Evolutionary conservation across 2,329 filamentous ascomycete species (phyloP), one percentile per base, ranked within the genome.

Genomic region (Capronia epimyces): DNA sequence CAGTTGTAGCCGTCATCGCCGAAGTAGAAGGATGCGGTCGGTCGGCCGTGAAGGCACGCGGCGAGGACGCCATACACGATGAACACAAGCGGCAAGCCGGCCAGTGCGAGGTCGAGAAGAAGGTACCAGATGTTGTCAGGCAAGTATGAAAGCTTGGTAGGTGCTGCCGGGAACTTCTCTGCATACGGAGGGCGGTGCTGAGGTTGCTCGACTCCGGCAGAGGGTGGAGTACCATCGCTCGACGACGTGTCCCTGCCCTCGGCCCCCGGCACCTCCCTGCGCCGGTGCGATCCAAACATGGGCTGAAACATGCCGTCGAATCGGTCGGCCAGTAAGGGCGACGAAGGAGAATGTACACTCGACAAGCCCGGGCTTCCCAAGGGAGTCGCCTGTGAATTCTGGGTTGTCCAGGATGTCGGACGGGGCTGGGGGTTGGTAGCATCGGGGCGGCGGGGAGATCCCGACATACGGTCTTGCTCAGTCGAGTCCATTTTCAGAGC

Each of bases 11-110:
- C 29, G 21, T 34, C 43, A 15, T 45, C 43, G 16, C 43, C 43
- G 15, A 45, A 45, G 22, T 45, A 45, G 22, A 32, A 45, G 29
- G 43, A 45, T 32, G 43, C 18, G 16, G 43, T 45, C 18, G 43
- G 43, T 2, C 43, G 43, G 10, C 29, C 29, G 18, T 45, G 43
- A 10, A 45, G 43, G 16, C 25, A 34, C 13, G 25, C 43, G 25
- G 43, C 43, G 7, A 45, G 43, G 13, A 45, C 20, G 12, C 43
- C 43, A 16, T 45, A 45, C 15, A 45, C 29, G 29, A 45, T 45
- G 12, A 45, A 45, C 25, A 45, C 15, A 4, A 45, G 25, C 8
- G 43, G 43, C 13, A 45, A 13, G 29, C 10, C 25, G 6, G 43
- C 13, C 43, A 45, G 25, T 3, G 8, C 43, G 21, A 45, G 20